phyloP scores from a whole-genome alignment of 345 rosid species.

The Raphanus sativus region DNA sequence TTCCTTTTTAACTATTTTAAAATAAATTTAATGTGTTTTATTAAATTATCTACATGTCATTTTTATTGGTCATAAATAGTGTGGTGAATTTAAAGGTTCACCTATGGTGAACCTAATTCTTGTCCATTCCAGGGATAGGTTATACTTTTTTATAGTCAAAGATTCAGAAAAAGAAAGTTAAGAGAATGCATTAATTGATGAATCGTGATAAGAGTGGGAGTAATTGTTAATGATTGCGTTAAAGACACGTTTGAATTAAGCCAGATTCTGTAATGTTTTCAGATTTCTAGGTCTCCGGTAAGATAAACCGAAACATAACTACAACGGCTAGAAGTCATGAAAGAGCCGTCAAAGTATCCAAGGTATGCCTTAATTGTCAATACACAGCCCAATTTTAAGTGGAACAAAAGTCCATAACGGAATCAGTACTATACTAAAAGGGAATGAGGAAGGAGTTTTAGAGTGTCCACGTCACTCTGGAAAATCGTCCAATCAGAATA shows the following conservation, averaged over 20 bases:
- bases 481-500: too few relatives aligned
- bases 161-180: background rate
- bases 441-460: too few relatives aligned
- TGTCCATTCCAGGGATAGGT: background rate
- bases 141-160: background rate
- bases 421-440: too few relatives aligned
- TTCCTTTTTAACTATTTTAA: too few relatives aligned
- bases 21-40: too few relatives aligned
- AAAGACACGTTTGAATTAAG: background rate
- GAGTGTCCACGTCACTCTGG: too few relatives aligned
- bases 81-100: too few relatives aligned
- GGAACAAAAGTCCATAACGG: background rate
- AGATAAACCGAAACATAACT: background rate
- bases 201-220: background rate
- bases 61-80: too few relatives aligned
- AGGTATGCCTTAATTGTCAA: too few relatives aligned
- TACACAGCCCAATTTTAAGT: background rate
- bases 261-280: background rate
- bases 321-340: background rate
- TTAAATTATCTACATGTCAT: too few relatives aligned
- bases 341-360: too few relatives aligned
- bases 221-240: background rate
- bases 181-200: background rate
- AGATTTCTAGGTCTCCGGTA: background rate
- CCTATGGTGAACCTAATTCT: too few relatives aligned